Percentiles rank a stretch among this genome's conserved stretches.
These are phyloP conservation scores for Yamadazyma sp. DNA, from an alignment of 805 yeast species.

Conservation along the genomic window DNA sequence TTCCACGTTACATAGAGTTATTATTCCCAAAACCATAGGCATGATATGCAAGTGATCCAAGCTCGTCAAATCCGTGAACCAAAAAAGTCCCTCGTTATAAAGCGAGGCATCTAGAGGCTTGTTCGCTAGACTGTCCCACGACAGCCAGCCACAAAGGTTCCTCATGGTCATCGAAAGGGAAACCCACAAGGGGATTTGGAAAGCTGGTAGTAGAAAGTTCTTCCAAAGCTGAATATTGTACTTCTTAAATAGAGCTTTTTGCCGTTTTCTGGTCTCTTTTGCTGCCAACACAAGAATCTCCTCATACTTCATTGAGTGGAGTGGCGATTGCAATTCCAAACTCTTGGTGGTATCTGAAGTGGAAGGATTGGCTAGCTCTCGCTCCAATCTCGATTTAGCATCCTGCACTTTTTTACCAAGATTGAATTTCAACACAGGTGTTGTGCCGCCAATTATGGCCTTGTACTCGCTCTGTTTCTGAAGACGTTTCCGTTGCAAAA, in stretches of 20 bases:
- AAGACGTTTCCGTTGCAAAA: slow-evolving; percentile 65
- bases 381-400: slow-evolving; percentile 26
- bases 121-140: slow-evolving; percentile 41
- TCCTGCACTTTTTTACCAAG: slow-evolving; percentile 49
- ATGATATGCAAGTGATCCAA: slow-evolving; percentile 62
- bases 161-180: slow-evolving; percentile 74
- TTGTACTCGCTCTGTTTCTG: slow-evolving; percentile 69
- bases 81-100: slow-evolving; percentile 53
- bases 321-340: slow-evolving; percentile 25
- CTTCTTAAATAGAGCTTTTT: slow-evolving; percentile 64
- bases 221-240: slow-evolving; percentile 80
- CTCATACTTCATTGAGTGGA: slow-evolving; percentile 60
- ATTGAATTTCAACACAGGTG: slow-evolving; percentile 67
- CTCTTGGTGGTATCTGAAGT: slow-evolving; percentile 8
- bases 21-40: slow-evolving; percentile 70
- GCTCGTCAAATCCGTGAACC: slow-evolving; percentile 61
- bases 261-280: slow-evolving; percentile 77
- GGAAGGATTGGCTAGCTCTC: slow-evolving; percentile 19
- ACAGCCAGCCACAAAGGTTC: slow-evolving; percentile 67
- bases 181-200: slow-evolving; percentile 88
- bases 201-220: slow-evolving; percentile 66
- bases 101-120: slow-evolving; percentile 52
- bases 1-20: slow-evolving; percentile 77
- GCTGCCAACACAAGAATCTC: slow-evolving; percentile 73
- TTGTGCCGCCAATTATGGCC: slow-evolving; percentile 71